Base-by-base conservation (phyloP, 2,329 filamentous ascomycete species). In the Fusarium sp. region DNA sequence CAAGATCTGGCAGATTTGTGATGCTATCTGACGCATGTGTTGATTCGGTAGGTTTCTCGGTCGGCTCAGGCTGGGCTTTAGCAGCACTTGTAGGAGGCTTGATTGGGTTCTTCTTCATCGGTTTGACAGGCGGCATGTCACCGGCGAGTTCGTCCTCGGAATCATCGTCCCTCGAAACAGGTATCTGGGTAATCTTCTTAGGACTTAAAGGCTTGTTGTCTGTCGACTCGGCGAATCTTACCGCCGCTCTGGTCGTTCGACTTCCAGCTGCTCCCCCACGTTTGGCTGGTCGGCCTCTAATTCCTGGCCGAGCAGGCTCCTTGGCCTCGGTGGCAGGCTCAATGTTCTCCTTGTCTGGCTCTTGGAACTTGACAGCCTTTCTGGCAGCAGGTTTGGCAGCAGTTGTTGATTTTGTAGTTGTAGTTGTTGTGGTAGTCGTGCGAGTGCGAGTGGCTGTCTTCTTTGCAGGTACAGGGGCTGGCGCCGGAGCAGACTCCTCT, bases 331-430 rank as follows among this genome's bases (percentile, higher is more conserved):
- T 61, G 6, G 80, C 74, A 20, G 88, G 88, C 26, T 84, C 79
- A 42, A 90, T 81, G 72, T 92, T 92, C 79, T 92, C 90, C 81
- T 92, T 92, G 79, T 91, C 90, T 7, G 88, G 88, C 74, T 90
- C 89, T 78, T 91, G 86, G 79, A 92, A 92, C 66, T 88, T 90
- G 76, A 92, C 90, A 6, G 84, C 86, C 83, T 91, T 92, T 83
- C 89, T 91, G 39, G 84, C 80, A 10, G 84, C 82, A 24, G 87
- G 80, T 80, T 85, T 88, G 28, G 81, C 79, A 41, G 81, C 79
- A 5, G 77, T 70, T 39, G 82, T 80, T 22, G 79, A 72, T 36
- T 82, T 84, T 48, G 82, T 81, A 14, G 79, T 72, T 39, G 82
- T 81, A 15, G 78, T 72, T 41, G 83, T 81, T 14, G 78, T 72